Evolutionary conservation across 352 stramenopile genomes (phyloP), one percentile per base, ranked within the genome.

Genomic region (Halophytophthora batemanensis): DNA sequence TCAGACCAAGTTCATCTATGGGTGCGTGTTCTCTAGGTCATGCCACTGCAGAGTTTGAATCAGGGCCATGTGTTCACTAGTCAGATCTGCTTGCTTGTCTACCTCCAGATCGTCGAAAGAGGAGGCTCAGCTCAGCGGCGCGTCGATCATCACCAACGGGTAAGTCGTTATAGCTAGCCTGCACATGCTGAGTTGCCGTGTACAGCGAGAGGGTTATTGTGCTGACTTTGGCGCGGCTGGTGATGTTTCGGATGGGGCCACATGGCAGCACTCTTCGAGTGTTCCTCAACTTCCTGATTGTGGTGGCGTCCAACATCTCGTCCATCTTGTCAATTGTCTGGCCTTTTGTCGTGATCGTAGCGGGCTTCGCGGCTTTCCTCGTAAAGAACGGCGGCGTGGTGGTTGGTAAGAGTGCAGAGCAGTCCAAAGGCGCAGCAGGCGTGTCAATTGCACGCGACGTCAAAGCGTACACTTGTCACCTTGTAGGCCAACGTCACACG

Each of bases 331-430:
- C 56, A 28, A 62, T 88, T 34, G 61, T 88, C 7, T 93, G 82
- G 82, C 80, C 84, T 3, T 90, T 90, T 43, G 53, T 89, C 35
- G 49, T 62, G 3, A 60, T 91, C 21, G 69, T 91, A 11, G 46
- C 53, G 2, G 60, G 47, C 2, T 95, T 95, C 48, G 37, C 64
- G 2, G 52, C 22, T 0, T 95, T 95, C 43, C 65, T 95, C 14
- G 13, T 90, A n/a, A 52, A 44, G 23, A 95, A 95, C 55, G 80
- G 84, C 12, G 77, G 77, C 2, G 87, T 95, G 25, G 83, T 92
- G 41, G 78, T 95, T 2, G 82, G 81, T 92, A 66, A 57, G 76
- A 21, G 15, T 14, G 23, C 2, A 19, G n/a, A 22, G 36, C 21
- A 19, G 29, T 35, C 29, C 29, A 35, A 6, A 35, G 29, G 13